Base-by-base conservation (phyloP, 306 rosid genomes). In the Castanopsis chinensis region DNA sequence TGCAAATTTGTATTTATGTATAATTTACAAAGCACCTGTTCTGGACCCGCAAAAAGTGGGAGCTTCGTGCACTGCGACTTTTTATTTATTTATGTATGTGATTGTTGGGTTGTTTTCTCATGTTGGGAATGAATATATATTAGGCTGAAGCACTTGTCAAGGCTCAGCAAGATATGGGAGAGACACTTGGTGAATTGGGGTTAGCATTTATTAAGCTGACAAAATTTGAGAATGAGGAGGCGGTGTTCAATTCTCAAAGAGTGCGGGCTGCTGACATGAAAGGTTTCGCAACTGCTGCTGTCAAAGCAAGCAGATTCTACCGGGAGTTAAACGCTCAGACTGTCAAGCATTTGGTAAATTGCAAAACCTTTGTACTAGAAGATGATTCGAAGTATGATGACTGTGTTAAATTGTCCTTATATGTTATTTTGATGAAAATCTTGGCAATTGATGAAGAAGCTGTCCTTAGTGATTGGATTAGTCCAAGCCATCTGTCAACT, bases 151-250 rank as follows among this genome's bases (percentile, higher is more conserved):
- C 97, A 72, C 92, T 95, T n/a, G 97, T 95, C 35, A 92, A 91
- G 83, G 91, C 98, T 58, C 99, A 92, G 85, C 98, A 92, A 83
- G 99, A 92, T 73, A 95, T 90, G 91, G 98, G 96, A 73, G 99
- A 91, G 83, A 90, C 98, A 70, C 77, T 91, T 95, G 99, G 98
- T 58, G 99, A 90, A 77, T 76, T 95, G 72, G 98, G 99, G 71
- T 74, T 95, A 73, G 91, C 97, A 49, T 92, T 92, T 81, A 86
- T 95, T 71, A 95, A 95, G 72, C 61, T 95, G 75, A 90, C 96
- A 9, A 95, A 95, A 69, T 95, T 91, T 82, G 99, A 95, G 90
- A 92, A 83, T 51, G 99, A 92, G 78, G 94, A 89, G 86, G 94
- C 95, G 37, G 55, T 82, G 23, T 77, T 88, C 81, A 84, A 85